These are phyloP conservation scores for Tolypocladium amazonense DNA, from an alignment of 2,329 filamentous ascomycete species.

Conservation along the genomic window DNA sequence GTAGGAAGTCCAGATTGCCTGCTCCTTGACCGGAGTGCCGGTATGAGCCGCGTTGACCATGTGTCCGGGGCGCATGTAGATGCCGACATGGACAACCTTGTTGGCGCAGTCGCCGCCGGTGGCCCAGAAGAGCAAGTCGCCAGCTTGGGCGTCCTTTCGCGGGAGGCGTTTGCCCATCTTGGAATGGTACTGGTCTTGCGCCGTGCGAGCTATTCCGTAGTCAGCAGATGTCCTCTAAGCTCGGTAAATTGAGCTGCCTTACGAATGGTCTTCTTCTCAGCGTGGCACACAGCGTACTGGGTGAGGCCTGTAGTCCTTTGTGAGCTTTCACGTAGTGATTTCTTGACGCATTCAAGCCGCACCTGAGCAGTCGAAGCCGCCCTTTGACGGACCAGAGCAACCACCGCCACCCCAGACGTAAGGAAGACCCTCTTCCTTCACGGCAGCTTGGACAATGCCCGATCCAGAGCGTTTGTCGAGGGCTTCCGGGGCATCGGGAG, in stretches of 20 bases:
- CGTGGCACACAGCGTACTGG: constrained; percentile 9
- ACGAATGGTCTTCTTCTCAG: constrained; percentile 10
- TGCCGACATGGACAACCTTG: constrained; percentile 8
- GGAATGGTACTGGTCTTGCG: constrained; percentile 8
- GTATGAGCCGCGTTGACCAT: constrained; percentile 10
- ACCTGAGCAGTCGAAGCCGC: constrained; percentile 10
- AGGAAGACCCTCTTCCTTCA: constrained; percentile 4
- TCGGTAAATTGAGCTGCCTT: neutral
- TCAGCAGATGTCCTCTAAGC: neutral
- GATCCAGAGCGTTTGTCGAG: constrained; percentile 7
- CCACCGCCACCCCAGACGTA: constrained; percentile 8
- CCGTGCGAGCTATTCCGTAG: constrained; percentile 4
- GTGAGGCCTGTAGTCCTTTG: constrained; percentile 1
- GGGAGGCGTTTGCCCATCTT: constrained; percentile 8
- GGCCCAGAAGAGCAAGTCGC: constrained; percentile 9
- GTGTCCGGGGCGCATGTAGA: constrained; percentile 5
- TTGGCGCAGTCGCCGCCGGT: constrained; percentile 7
- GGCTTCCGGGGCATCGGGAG: neutral
- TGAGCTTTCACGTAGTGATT: neutral
- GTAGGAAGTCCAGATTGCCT: constrained; percentile 8
- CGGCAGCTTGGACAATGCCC: constrained; percentile 7
- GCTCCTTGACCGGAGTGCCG: constrained; percentile 7
- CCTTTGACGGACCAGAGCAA: constrained; percentile 7
- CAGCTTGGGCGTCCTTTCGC: constrained; percentile 6
- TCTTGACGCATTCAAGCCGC: neutral